Percentiles rank a stretch among this genome's conserved stretches.
Conservation (phyloP, 352 stramenopile genomes). For the Phytopythium sindhum region DNA sequence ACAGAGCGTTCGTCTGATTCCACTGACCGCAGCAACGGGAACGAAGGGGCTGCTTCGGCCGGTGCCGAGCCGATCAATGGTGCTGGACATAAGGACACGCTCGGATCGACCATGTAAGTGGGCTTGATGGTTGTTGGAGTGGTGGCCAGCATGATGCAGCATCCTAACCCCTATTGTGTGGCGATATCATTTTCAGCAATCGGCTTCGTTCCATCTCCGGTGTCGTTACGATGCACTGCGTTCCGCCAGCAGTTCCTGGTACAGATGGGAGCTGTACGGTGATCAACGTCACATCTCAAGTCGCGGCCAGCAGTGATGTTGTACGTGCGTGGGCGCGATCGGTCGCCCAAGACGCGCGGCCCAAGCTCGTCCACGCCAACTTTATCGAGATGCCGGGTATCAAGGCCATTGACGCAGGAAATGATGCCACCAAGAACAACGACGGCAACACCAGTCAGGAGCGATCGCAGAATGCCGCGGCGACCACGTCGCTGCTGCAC, state of each 20-base stretch:
- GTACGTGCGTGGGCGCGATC: constrained; percentile 43
- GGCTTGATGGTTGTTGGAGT: background rate
- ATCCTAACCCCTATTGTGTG: background rate
- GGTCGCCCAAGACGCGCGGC: constrained; percentile 32
- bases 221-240: constrained; percentile 21
- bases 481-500: constrained; percentile 33
- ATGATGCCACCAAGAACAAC: background rate
- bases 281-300: constrained; percentile 24
- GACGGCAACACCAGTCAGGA: too few species aligned
- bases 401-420: background rate
- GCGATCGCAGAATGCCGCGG: constrained; percentile 10
- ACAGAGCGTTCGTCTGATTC: background rate
- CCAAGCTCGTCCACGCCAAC: constrained; percentile 51
- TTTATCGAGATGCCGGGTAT: constrained; percentile 37
- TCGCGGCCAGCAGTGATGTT: constrained; percentile 2
- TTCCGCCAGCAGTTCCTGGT: constrained; percentile 9
- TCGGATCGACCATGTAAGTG: constrained; percentile 4
- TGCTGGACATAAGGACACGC: constrained; percentile 11
- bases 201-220: constrained; percentile 26
- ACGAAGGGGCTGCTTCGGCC: background rate
- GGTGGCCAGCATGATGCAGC: background rate
- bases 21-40: background rate
- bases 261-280: constrained; percentile 17
- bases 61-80: constrained; percentile 14
- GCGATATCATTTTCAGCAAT: constrained; percentile 10